Conservation (phyloP, 1,284 basidiomycete genomes). For the Cryptococcus sp. region DNA sequence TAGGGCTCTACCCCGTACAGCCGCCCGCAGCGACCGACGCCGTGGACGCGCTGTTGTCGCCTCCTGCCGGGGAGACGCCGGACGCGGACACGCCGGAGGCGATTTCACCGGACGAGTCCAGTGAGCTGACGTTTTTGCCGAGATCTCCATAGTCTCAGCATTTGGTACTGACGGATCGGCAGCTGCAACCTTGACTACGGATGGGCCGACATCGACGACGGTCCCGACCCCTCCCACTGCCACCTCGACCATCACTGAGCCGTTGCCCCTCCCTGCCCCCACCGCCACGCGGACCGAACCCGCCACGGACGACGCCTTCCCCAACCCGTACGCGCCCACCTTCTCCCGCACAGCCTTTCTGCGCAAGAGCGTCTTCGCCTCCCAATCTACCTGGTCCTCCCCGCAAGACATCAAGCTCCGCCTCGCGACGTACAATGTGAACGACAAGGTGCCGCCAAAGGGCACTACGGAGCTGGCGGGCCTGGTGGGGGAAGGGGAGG, state of each 20-base stretch:
- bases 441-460: constrained; percentile 39
- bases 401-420: constrained; percentile 27
- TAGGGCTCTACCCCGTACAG: constrained; percentile 29
- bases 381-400: constrained; percentile 33
- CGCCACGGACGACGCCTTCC: constrained; percentile 13
- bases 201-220: constrained; percentile 9
- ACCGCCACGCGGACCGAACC: neutral
- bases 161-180: too few species aligned
- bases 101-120: constrained; percentile 6
- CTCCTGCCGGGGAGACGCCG: neutral
- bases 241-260: neutral
- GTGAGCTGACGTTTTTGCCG: neutral
- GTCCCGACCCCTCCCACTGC: neutral
- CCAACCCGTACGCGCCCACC: constrained; percentile 31
- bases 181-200: constrained; percentile 2
- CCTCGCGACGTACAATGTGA: constrained; percentile 45
- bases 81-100: constrained; percentile 3
- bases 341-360: constrained; percentile 35
- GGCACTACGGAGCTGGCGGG: constrained; percentile 38
- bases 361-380: constrained; percentile 31
- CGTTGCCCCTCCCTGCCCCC: neutral
- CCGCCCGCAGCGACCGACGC: constrained; percentile 8
- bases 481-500: constrained; percentile 33
- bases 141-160: too few species aligned
- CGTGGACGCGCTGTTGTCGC: constrained; percentile 7